These are phyloP conservation scores for Cryptococcus wingfieldii DNA, from an alignment of 1,284 basidiomycete species.

Conservation along the genomic window DNA sequence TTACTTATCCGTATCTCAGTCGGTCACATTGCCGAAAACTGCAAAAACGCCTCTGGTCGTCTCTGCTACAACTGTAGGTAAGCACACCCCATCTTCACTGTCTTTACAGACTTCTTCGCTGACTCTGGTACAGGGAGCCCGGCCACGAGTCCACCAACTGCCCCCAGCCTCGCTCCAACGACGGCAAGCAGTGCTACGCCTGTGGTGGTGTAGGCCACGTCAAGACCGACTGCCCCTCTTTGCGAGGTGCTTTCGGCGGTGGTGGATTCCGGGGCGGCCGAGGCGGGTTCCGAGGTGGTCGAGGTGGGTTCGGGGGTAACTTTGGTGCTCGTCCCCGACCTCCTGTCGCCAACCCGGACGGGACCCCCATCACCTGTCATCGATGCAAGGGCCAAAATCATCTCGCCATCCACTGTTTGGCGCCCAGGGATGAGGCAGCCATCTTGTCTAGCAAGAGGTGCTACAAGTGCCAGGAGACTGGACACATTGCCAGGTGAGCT, in stretches of 20 bases:
- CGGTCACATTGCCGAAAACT: slow-evolving; percentile 86
- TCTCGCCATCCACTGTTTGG: slow-evolving; percentile 47
- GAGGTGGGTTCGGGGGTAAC: slow-evolving; percentile 5
- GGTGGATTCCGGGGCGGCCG: slow-evolving; percentile 19
- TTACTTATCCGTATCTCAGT: slow-evolving; percentile 49
- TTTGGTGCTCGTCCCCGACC: slow-evolving; percentile 17
- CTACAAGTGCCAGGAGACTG: slow-evolving; percentile 48
- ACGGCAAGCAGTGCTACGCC: slow-evolving; percentile 73
- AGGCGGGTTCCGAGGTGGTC: too few species aligned
- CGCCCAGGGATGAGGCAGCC: slow-evolving; percentile 40
- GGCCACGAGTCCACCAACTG: slow-evolving; percentile 86
- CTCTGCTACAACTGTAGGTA: slow-evolving; percentile 84
- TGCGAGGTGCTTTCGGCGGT: slow-evolving; percentile 54
- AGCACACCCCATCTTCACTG: not conserved
- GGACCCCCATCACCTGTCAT: slow-evolving; percentile 48
- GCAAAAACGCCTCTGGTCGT: slow-evolving; percentile 68
- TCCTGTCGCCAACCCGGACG: slow-evolving; percentile 33
- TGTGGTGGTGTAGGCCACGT: slow-evolving; percentile 61
- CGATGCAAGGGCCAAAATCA: slow-evolving; percentile 49
- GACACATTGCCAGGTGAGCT: slow-evolving; percentile 41
- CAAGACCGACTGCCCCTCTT: slow-evolving; percentile 76
- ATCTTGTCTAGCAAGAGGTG: slow-evolving; percentile 42
- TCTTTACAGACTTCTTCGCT: not conserved
- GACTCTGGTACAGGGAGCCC: slow-evolving; percentile 53
- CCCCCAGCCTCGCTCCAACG: slow-evolving; percentile 70